These are phyloP conservation scores for Xylaria sp. DNA, from an alignment of 2,329 filamentous ascomycete species.

Conservation along the genomic window DNA sequence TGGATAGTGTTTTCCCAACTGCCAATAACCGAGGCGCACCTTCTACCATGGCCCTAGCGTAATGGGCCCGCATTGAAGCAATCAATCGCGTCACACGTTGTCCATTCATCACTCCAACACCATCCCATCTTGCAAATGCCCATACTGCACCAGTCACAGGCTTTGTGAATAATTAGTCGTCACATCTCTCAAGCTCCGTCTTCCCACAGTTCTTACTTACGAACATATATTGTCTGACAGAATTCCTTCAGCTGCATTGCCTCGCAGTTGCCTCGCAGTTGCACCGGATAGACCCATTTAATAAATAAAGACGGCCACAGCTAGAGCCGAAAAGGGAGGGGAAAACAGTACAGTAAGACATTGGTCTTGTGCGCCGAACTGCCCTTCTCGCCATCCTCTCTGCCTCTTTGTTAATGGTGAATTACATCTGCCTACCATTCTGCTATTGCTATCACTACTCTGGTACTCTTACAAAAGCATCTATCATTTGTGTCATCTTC, in stretches of 20 bases:
- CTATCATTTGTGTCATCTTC: background rate
- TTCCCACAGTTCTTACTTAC: background rate
- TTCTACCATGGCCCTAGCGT: too few relatives aligned
- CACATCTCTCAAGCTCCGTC: background rate
- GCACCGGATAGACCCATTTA: background rate
- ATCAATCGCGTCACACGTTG: background rate
- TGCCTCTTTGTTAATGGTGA: constrained; percentile 20
- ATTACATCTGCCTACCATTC: constrained; percentile 11
- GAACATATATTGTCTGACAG: background rate
- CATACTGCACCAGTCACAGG: background rate
- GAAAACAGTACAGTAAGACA: background rate
- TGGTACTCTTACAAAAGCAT: background rate
- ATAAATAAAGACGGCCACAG: background rate
- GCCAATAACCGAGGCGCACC: too few relatives aligned
- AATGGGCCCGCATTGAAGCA: too few relatives aligned
- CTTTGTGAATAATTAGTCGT: background rate
- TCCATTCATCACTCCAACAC: background rate
- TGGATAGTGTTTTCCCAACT: too few relatives aligned
- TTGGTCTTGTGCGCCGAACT: background rate
- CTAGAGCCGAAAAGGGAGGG: background rate
- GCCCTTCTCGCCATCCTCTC: background rate
- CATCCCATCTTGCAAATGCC: background rate
- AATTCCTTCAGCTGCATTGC: constrained; percentile 16
- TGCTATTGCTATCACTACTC: background rate
- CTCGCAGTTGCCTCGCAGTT: constrained; percentile 8